Base-by-base conservation (phyloP, 305 asterid species). In the Stenogyne calaminthoides region DNA sequence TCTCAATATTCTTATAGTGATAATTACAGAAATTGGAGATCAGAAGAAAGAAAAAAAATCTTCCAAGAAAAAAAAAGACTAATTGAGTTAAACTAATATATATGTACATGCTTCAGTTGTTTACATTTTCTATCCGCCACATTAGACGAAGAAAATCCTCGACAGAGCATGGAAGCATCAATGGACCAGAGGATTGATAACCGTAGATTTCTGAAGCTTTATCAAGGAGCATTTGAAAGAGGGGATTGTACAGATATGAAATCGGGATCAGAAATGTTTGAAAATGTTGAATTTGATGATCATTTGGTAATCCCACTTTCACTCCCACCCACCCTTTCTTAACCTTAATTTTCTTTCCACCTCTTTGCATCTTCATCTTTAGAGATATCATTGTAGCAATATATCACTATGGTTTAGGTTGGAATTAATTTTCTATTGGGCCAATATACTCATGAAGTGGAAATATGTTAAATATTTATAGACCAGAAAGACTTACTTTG, bases 101-200 rank as follows among this genome's bases (percentile, higher is more conserved):
- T 37, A 1, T 7, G 42, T 37, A 6, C 42, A 37, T 37, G 42
- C 11, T 0, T 40, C 19, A 32, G 19, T 25, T 76, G 73, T 55
- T 57, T 67, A 78, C 34, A 2, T 77, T 47, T 60, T 57, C 8
- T 78, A 70, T 44, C 22, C 39, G 68, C 70, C 96, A 92, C 96
- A 71, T 34, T 88, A 80, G 67, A 73, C 71, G 29, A 95, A 93
- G 80, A 87, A 69, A 78, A 42, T 42, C n/a, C 11, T 42, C 4
- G 15, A 42, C 49, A 3, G 49, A 42, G 49, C 49, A 42, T 11
- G 49, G 49, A 42, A 10, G 49, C 36, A 32, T 32, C 36, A 32
- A 32, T 6, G 36, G 36, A 32, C 36, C 36, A 32, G 36, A 4
- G 0, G 49, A 42, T 42, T 42, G 49, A 42, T 42, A 42, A 0